Conservation (phyloP, 2,329 filamentous ascomycete species). For the Hymenoscyphus occultus region DNA sequence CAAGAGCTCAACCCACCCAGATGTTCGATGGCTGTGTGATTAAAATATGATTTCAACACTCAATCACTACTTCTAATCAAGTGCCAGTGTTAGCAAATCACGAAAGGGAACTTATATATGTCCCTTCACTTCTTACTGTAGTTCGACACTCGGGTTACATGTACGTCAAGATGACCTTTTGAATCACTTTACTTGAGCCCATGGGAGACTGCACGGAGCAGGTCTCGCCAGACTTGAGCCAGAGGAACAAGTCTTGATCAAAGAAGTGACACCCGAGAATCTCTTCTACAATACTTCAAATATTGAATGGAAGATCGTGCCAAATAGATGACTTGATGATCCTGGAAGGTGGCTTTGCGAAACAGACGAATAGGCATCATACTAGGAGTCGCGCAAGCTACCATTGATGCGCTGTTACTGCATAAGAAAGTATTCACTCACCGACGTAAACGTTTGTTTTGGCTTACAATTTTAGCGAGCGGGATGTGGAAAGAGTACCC, state of each 20-base stretch:
- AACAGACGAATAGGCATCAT: constrained; percentile 10
- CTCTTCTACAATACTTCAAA: constrained; percentile 12
- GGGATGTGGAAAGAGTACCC: constrained; percentile 17
- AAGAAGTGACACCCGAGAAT: constrained; percentile 12
- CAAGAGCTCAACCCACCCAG: too few relatives aligned
- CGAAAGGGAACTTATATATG: neutral
- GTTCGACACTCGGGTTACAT: neutral
- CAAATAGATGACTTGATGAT: constrained; percentile 7
- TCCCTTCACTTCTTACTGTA: neutral
- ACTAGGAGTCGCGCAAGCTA: constrained; percentile 1
- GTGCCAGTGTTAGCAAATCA: too few relatives aligned
- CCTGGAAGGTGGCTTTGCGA: constrained; percentile 18
- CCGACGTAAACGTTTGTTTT: neutral
- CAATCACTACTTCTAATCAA: too few relatives aligned
- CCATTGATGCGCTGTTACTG: constrained; percentile 21
- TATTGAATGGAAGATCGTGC: constrained; percentile 5
- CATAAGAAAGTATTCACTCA: constrained; percentile 15
- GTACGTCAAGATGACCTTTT: neutral
- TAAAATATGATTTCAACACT: too few relatives aligned
- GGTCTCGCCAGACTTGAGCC: neutral
- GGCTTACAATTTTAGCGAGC: constrained; percentile 16
- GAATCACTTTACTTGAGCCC: neutral
- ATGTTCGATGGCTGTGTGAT: too few relatives aligned
- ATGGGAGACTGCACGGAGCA: neutral
- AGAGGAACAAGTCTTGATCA: neutral